Conservation (phyloP, 129 eudicot species). For the Artemisia tridentata region DNA sequence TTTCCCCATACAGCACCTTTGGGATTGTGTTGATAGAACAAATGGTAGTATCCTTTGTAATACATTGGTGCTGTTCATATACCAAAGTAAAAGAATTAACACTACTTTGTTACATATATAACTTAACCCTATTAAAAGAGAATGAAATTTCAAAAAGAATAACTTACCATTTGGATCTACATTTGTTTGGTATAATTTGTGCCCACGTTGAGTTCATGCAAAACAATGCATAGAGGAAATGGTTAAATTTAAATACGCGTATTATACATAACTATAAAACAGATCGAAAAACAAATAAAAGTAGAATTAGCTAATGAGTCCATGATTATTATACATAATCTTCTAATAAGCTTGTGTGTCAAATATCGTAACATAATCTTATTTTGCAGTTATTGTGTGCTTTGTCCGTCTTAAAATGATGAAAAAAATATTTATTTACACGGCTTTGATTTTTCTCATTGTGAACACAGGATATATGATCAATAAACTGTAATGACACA, state of each 20-base stretch:
- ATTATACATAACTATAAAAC: background rate
- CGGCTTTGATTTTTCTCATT: too few species aligned
- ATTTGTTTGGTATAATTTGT: constrained; percentile 3
- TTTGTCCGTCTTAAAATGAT: too few species aligned
- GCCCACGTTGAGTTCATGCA: constrained; percentile 22
- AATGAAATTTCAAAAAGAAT: background rate
- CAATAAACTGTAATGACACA: too few species aligned
- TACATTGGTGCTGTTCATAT: constrained; percentile 59
- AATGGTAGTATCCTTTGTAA: constrained; percentile 70
- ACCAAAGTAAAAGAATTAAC: background rate
- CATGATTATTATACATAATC: too few species aligned
- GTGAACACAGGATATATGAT: too few species aligned
- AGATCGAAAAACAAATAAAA: background rate
- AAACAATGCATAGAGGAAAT: background rate
- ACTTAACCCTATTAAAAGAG: background rate
- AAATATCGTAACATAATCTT: too few species aligned
- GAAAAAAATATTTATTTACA: too few species aligned
- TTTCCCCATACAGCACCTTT: constrained; percentile 70
- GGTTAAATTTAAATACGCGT: background rate
- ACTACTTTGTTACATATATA: background rate
- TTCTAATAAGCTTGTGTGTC: too few species aligned
- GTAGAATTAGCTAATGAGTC: too few species aligned
- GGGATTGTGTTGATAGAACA: constrained; percentile 85
- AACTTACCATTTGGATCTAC: constrained; percentile 75
- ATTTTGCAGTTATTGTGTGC: too few species aligned